These are phyloP conservation scores for Pseudogymnoascus sp. DNA, from an alignment of 2,329 filamentous ascomycete genomes.

Conservation along the genomic window DNA sequence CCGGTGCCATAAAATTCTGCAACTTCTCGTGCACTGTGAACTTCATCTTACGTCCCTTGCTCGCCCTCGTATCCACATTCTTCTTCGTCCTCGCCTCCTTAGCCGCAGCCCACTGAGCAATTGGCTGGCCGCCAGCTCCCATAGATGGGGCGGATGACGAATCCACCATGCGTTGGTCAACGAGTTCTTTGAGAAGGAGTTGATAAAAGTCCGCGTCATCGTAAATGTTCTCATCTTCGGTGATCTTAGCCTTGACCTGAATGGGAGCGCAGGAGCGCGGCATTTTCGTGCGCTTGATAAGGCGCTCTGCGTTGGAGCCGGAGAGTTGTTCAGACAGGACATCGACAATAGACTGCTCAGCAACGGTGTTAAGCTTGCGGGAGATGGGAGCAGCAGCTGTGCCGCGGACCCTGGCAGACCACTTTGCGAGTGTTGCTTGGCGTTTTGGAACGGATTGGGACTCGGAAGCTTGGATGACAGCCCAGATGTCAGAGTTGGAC, in stretches of 20 bases:
- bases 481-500: constrained; percentile 60
- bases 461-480: constrained; percentile 60
- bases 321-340: constrained; percentile 59
- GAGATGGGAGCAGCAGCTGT: constrained; percentile 47
- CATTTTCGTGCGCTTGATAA: constrained; percentile 59
- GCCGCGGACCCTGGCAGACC: constrained; percentile 71
- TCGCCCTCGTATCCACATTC: constrained; percentile 84
- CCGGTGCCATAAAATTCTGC: constrained; percentile 94
- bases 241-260: constrained; percentile 50
- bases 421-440: constrained; percentile 72
- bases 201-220: constrained; percentile 96
- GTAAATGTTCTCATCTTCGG: constrained; percentile 59
- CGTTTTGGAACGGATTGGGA: constrained; percentile 49
- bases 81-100: constrained; percentile 74
- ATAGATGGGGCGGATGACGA: constrained; percentile 37
- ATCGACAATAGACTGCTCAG: constrained; percentile 54
- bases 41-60: constrained; percentile 86
- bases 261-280: constrained; percentile 69
- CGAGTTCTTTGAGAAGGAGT: constrained; percentile 80
- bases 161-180: constrained; percentile 76
- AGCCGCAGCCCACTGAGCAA: constrained; percentile 56
- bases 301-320: constrained; percentile 48
- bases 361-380: constrained; percentile 43
- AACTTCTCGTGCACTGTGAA: constrained; percentile 96
- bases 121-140: constrained; percentile 39